Base-by-base conservation (phyloP, 1,139 yeast species). In the Candida pseudoviswanathii region DNA sequence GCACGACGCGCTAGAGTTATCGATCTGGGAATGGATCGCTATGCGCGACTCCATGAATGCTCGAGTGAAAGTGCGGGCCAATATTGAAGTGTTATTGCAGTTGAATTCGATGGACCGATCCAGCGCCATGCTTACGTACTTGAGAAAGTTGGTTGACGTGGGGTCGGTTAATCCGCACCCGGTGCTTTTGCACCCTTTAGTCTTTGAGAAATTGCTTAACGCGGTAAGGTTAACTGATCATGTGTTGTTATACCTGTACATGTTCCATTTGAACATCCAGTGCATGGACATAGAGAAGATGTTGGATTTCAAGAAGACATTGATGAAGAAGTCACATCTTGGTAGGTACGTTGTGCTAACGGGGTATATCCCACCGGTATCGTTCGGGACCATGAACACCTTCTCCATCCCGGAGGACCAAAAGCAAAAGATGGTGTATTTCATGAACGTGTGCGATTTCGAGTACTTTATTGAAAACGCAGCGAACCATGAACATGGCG, bases 261-360 rank as follows among this genome's bases (percentile, higher is more conserved):
- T 74, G 45, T 62, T 76, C 10, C 65, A 67, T 33, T 50, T 74
- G 16, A 75, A 75, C 53, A 58, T 75, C 25, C 68, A 65, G 46
- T 62, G 75, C 3, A 53, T 56, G 11, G 50, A 60, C 16, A 43
- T 48, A 4, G 41, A 49, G 3, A 50, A 51, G 1, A 50, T 69
- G 29, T 53, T 58, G n/a, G 30, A 45, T 0, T 50, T 75, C 21
- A 71, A 68, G 44, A 54, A 54, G 11, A 10, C 30, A 50, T 60
- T 32, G 54, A 51, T 6, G 77, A 78, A 1, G 60, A 70, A 2
- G 16, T 16, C 16, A 16, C 16, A 16, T 16, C 16, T 16, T 16
- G 16, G 16, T 64, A 65, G 40, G 50, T 67, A 25, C 49, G 62
- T 73, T 3, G 67, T 67, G 3, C 58, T 75, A 45, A 74, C 80